Base-by-base conservation (phyloP, 441 rosid species). In the Bocquillonia castaneifolia region DNA sequence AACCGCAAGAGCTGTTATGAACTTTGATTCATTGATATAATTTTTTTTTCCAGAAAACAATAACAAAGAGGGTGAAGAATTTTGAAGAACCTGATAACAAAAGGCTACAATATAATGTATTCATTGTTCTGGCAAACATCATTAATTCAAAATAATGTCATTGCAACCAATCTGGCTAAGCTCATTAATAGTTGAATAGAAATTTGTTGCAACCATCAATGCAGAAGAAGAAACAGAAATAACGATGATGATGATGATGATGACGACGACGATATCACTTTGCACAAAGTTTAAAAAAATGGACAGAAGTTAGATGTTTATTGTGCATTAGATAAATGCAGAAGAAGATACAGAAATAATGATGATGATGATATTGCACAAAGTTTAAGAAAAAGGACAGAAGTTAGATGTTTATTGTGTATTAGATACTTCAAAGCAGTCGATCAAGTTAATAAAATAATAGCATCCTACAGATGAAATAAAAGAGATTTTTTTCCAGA, bases 101-200 rank as follows among this genome's bases (percentile, higher is more conserved):
- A 55, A 13, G 13, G 44, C 34, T 28, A 61, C 40, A 69, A 40
- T 26, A 45, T 28, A 31, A 66, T 39, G 62, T 13, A 1, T 15
- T 34, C 48, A 25, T 34, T 56, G 28, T 47, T 42, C 74, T 56
- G 58, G 55, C 50, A 32, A 64, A 58, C 55, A 39, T 28, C 7
- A 59, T 22, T 31, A 47, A 5, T 36, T 17, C 5, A 55, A n/a
- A 28, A 29, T 40, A 44, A 26, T 54, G 2, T n/a, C n/a, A 6
- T 10, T 12, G 28, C 17, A n/a, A 66, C 52, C 28, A 18, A 39
- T 62, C 55, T 23, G 10, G 20, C 58, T 13, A 42, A 28, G 25
- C 36, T 63, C 25, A 28, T 64, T 37, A 47, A 47, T 45, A 10
- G 48, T 62, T 48, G 22, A 50, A 26, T 40, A 26, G 59, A 32